Evolutionary conservation across 192 early-diverging fungal species (phyloP).

Genomic region (Pilobolus umbonatus): DNA sequence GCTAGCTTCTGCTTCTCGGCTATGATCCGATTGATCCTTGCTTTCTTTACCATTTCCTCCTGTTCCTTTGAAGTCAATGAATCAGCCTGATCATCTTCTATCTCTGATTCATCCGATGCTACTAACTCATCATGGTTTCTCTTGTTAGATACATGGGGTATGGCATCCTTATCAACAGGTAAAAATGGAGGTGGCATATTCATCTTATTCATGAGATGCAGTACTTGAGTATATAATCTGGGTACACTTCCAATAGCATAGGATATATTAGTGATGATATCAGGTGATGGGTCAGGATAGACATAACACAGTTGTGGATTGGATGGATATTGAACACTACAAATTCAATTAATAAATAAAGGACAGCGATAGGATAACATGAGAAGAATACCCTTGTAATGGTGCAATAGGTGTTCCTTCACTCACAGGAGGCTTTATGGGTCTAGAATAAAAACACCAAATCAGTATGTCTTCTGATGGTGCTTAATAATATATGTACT

Average conservation of each 20-base stretch:
- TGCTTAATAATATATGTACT: neutral
- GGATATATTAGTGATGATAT: slow-evolving; percentile 49
- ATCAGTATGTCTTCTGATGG: no score
- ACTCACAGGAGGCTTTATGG: neutral
- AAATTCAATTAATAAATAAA: neutral
- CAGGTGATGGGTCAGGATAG: slow-evolving; percentile 42
- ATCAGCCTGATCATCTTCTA: slow-evolving; percentile 31
- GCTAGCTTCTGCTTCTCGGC: slow-evolving; percentile 17
- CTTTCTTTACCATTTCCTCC: neutral
- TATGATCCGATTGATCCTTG: slow-evolving; percentile 1
- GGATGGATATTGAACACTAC: slow-evolving; percentile 35
- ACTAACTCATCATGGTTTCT: slow-evolving; percentile 40
- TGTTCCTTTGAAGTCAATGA: slow-evolving; percentile 1
- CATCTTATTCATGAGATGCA: slow-evolving; percentile 63
- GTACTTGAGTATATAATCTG: slow-evolving; percentile 53
- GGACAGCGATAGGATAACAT: no score
- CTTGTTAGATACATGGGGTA: slow-evolving; percentile 26
- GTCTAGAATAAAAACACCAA: neutral
- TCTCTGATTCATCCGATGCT: slow-evolving; percentile 45
- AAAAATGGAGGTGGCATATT: slow-evolving; percentile 53
- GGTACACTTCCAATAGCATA: slow-evolving; percentile 48
- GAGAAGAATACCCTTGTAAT: slow-evolving; percentile 20
- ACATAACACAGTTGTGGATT: slow-evolving; percentile 36
- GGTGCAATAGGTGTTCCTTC: slow-evolving; percentile 20
- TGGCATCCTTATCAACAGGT: slow-evolving; percentile 9